Evolutionary conservation across 768 basidiomycete species (phyloP).

Genomic region (Pulveroboletus sp.): DNA sequence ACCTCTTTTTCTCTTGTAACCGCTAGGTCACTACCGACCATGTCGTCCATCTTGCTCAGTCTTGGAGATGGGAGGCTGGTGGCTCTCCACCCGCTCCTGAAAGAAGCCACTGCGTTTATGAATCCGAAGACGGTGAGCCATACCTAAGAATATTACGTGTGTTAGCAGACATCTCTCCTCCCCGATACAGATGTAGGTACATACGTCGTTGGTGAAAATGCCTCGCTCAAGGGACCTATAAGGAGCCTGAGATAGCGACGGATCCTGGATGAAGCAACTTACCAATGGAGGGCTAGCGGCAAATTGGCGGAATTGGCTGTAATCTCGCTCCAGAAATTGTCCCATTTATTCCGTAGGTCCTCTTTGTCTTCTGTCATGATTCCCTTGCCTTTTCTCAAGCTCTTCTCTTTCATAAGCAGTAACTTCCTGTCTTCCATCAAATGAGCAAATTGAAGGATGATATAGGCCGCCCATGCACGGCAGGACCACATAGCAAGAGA

Average conservation of each 20-base stretch:
- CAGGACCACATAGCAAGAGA: constrained; percentile 64
- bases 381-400: constrained; percentile 55
- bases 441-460: constrained; percentile 71
- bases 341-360: constrained; percentile 57
- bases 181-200: constrained; percentile 12
- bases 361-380: constrained; percentile 47
- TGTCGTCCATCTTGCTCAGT: neutral
- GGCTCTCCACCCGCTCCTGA: constrained; percentile 68
- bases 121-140: constrained; percentile 40
- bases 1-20: constrained; percentile 12
- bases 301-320: constrained; percentile 70
- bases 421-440: constrained; percentile 63
- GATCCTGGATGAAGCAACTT: constrained; percentile 14
- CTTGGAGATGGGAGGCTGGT: constrained; percentile 37
- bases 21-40: neutral
- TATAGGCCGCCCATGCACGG: constrained; percentile 78
- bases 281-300: constrained; percentile 87
- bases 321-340: constrained; percentile 66
- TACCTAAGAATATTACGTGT: constrained; percentile 22
- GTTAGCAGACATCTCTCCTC: constrained; percentile 2
- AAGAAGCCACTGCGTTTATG: constrained; percentile 53
- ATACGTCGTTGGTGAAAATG: constrained; percentile 61
- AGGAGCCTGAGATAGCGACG: neutral
- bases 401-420: constrained; percentile 49
- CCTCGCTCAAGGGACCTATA: constrained; percentile 64